Evolutionary conservation across 805 yeast genomes (phyloP).

Genomic region (Tetrapisispora pingtungensis): DNA sequence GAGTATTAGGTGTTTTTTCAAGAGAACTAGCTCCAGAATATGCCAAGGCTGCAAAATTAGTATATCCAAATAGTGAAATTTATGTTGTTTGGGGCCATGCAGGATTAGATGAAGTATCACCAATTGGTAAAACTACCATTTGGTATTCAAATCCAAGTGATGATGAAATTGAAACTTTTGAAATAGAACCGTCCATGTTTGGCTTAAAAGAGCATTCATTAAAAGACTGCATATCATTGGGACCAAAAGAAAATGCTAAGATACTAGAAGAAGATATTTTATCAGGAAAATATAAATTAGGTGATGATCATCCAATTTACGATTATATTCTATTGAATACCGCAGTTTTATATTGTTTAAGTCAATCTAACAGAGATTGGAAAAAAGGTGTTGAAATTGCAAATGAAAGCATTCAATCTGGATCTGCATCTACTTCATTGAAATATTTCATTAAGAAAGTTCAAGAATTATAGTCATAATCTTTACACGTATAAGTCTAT

Average conservation of each 20-base stretch:
- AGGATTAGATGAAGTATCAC: conserved; percentile 90
- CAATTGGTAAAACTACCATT: conserved; percentile 68
- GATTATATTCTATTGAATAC: conserved; percentile 89
- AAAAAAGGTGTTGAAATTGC: conserved; percentile 70
- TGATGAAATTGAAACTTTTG: conserved; percentile 31
- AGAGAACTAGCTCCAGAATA: conserved; percentile 71
- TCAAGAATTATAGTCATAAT: not conserved
- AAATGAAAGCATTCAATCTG: conserved; percentile 52
- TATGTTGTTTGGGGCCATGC: conserved; percentile 90
- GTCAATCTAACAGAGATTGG: conserved; percentile 63
- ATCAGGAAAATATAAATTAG: conserved; percentile 35
- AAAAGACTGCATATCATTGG: conserved; percentile 63
- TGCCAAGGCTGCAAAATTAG: conserved; percentile 64
- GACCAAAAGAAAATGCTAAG: conserved; percentile 77
- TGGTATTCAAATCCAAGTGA: conserved; percentile 52
- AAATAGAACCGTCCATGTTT: conserved; percentile 64
- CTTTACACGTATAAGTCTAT: too few relatives aligned
- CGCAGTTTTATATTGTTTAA: conserved; percentile 74
- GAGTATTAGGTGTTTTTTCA: conserved; percentile 85
- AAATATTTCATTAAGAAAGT: conserved; percentile 34
- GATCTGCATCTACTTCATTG: conserved; percentile 55
- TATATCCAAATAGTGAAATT: conserved; percentile 42
- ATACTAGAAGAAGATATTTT: conserved; percentile 34
- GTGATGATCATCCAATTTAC: conserved; percentile 51
- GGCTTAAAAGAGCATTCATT: conserved; percentile 69